Evolutionary conservation across 2,329 filamentous ascomycete species (phyloP), one percentile per base, ranked within the genome.

Genomic region (Colletotrichum gigasporum): DNA sequence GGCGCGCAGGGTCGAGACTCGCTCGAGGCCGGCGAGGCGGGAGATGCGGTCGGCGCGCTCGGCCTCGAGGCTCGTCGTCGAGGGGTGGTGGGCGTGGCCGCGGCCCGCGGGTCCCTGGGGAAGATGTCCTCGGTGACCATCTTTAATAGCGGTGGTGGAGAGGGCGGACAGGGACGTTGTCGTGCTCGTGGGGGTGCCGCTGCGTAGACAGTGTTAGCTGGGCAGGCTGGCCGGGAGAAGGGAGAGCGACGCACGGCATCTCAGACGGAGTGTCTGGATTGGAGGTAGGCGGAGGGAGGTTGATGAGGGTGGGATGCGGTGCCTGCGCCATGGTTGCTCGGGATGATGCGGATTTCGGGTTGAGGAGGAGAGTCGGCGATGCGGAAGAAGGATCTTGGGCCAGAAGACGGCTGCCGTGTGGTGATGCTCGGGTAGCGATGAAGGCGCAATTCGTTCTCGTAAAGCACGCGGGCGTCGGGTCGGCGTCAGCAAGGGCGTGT

Each of bases 11-110:
- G 93, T 92, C 14, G 91, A 90, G 61, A 97, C 90, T 60, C 92
- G 89, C 76, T 97, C 94, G 35, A 97, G 87, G n/a, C 95, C 95
- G 11, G 94, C 92, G 20, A 97, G 89, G 52, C 95, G 94, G 42
- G 94, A 97, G 78, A 98, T 97, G 72, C 95, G 94, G 78, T 97
- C 94, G 67, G 93, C 94, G 70, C 94, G 93, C 78, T 97, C 94
- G 67, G 94, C 94, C 72, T 97, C 94, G 65, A 96, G 89, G 71
- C 91, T 95, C 69, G 87, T 91, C 56, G 87, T 87, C 18, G 89
- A 91, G 6, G 87, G 78, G 69, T 85, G 81, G 70, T 86, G 83
- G 71, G 88, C 78, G 75, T 89, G 81, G 71, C 86, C 81, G 52
- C 88, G 87, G 66, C 83, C 56, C 62, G 78, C 77, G 63, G 86